Evolutionary conservation across 441 rosid genomes (phyloP).

Genomic region (Euphorbia celastroides): DNA sequence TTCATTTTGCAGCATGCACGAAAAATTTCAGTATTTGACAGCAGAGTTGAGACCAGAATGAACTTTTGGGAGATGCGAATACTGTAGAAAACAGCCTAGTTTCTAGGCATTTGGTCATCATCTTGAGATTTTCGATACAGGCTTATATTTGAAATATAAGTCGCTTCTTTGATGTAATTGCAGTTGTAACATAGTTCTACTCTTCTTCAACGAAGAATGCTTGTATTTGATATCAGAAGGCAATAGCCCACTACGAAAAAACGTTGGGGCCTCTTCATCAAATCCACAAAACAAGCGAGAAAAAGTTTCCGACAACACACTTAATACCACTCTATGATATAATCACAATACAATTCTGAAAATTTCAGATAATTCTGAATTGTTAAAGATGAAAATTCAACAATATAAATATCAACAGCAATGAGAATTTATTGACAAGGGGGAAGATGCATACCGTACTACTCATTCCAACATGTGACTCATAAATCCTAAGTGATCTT

Average conservation of each 20-base stretch:
- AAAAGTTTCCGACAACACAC: background rate
- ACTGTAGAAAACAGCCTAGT: background rate
- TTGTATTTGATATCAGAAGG: background rate
- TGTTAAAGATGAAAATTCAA: background rate
- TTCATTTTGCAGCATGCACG: background rate
- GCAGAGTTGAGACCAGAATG: too few species aligned
- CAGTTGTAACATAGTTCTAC: too few species aligned
- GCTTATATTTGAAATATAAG: constrained; percentile 1
- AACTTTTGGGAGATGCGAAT: too few species aligned
- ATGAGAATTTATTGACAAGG: constrained; percentile 14
- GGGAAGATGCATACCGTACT: constrained; percentile 60
- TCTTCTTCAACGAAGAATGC: background rate
- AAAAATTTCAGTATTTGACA: background rate
- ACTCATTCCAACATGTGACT: constrained; percentile 99
- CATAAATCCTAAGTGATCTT: constrained; percentile 85
- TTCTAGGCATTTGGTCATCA: background rate
- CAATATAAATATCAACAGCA: background rate
- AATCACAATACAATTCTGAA: background rate
- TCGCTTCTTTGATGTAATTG: background rate
- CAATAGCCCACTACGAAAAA: background rate
- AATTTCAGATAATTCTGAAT: background rate
- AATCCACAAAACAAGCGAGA: background rate
- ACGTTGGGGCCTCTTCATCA: background rate
- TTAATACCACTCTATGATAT: background rate
- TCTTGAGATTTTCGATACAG: background rate